Evolutionary conservation across 176 grass and related monocot species (phyloP).

Genomic region (Triticum urartu): DNA sequence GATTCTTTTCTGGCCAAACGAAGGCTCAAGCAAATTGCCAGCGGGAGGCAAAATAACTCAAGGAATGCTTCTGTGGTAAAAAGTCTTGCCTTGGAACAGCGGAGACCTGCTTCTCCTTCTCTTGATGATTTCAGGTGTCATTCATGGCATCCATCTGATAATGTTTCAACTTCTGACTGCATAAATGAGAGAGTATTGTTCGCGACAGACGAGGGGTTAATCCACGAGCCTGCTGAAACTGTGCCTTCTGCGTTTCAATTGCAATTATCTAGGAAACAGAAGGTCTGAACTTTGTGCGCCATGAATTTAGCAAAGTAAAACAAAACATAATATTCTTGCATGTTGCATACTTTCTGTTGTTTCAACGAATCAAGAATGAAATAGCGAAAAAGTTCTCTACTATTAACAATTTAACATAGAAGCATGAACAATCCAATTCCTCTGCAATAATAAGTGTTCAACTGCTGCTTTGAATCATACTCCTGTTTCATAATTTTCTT

Average conservation of each 20-base stretch:
- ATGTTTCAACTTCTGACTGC: constrained; percentile 36
- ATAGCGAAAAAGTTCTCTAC: not conserved
- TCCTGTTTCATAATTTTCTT: not conserved
- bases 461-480: not conserved
- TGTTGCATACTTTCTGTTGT: constrained; percentile 2
- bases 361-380: not conserved
- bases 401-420: not conserved
- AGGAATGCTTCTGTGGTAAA: constrained; percentile 25
- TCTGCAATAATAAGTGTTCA: not conserved
- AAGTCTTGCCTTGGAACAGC: not conserved
- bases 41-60: constrained; percentile 6
- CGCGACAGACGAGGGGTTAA: constrained; percentile 35
- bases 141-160: constrained; percentile 19
- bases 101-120: constrained; percentile 23
- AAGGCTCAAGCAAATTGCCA: constrained; percentile 32
- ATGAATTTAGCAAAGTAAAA: constrained; percentile 17
- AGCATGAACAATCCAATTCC: not conserved
- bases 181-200: constrained; percentile 39
- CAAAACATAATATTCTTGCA: not conserved
- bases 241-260: constrained; percentile 1
- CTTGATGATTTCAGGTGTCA: constrained; percentile 19
- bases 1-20: constrained; percentile 36
- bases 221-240: constrained; percentile 20
- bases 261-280: constrained; percentile 30
- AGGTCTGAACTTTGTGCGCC: constrained; percentile 33